phyloP scores from a whole-genome alignment of 192 early-diverging fungal genomes.

The Coemansia sp. region DNA sequence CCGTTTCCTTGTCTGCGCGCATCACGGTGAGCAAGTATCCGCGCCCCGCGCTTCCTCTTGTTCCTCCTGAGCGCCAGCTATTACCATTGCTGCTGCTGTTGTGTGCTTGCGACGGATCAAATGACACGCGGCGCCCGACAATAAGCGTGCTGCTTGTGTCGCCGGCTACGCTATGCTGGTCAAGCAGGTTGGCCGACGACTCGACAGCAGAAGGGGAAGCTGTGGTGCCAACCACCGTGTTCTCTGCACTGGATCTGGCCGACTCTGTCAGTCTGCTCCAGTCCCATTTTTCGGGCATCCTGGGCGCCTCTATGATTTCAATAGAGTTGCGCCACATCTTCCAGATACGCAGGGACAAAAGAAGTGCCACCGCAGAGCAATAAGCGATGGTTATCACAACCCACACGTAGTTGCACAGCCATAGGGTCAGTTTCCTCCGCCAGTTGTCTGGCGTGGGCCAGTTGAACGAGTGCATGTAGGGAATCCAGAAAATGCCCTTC shows the following conservation, averaged over 20 bases:
- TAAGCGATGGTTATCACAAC: slow-evolving; percentile 32
- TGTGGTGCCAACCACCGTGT: neutral
- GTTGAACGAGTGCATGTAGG: slow-evolving; percentile 38
- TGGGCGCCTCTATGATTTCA: slow-evolving; percentile 23
- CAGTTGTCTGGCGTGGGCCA: slow-evolving; percentile 22
- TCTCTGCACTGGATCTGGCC: slow-evolving; percentile 15
- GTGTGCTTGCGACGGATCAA: neutral
- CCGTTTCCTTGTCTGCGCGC: slow-evolving; percentile 7
- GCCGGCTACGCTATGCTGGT: neutral
- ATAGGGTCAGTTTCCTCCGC: slow-evolving; percentile 23
- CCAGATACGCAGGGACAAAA: slow-evolving; percentile 32
- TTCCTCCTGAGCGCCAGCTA: neutral
- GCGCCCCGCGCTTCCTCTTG: neutral
- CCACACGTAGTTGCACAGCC: slow-evolving; percentile 48
- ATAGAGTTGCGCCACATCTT: slow-evolving; percentile 44
- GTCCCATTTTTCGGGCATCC: slow-evolving; percentile 52
- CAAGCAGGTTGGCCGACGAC: neutral
- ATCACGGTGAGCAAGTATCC: slow-evolving; percentile 42
- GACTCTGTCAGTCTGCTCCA: slow-evolving; percentile 29
- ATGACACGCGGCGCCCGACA: neutral
- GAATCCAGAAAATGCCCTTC: slow-evolving; percentile 36
- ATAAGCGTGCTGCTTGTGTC: neutral
- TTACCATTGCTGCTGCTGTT: neutral
- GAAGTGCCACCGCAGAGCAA: slow-evolving; percentile 14
- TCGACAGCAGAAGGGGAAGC: neutral